Evolutionary conservation across 768 basidiomycete species (phyloP).

Genomic region (Polyporus arcularius): DNA sequence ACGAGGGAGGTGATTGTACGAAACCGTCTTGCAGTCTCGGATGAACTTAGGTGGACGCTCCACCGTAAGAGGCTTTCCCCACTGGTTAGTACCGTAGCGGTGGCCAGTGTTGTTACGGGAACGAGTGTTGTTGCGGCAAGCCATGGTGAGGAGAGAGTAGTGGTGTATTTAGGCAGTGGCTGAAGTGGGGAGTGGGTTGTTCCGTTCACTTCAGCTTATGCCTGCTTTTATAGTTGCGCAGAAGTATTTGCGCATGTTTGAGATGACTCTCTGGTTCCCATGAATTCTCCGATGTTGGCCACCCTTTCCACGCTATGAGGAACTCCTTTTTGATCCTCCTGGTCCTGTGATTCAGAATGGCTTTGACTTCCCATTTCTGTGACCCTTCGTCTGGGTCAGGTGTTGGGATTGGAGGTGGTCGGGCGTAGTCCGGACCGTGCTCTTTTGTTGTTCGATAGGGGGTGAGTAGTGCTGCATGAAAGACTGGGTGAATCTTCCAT

Average conservation of each 20-base stretch:
- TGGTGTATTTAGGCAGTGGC: background rate
- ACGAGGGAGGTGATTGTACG: background rate
- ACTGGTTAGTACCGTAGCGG: too few relatives aligned
- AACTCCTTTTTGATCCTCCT: background rate
- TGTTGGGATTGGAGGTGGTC: background rate
- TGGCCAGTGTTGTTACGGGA: background rate
- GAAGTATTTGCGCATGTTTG: background rate
- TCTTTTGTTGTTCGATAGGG: conserved; percentile 13
- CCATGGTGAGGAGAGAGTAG: too few relatives aligned
- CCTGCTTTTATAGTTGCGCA: background rate
- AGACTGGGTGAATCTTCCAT: conserved; percentile 31
- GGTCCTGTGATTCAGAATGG: background rate
- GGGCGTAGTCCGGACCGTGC: background rate
- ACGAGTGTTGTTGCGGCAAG: background rate
- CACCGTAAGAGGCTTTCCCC: background rate
- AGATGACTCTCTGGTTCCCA: background rate
- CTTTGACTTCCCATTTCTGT: background rate
- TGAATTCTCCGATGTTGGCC: background rate
- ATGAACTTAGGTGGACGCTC: background rate
- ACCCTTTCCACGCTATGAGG: background rate
- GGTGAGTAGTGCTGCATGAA: conserved; percentile 17
- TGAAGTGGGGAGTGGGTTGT: background rate
- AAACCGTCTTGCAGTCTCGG: background rate
- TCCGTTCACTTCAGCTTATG: background rate
- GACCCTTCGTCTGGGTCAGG: background rate